Evolutionary conservation across 371 early-diverging fungal species (phyloP), one percentile per base, ranked within the genome.

Genomic region (Chytridiales sp.): DNA sequence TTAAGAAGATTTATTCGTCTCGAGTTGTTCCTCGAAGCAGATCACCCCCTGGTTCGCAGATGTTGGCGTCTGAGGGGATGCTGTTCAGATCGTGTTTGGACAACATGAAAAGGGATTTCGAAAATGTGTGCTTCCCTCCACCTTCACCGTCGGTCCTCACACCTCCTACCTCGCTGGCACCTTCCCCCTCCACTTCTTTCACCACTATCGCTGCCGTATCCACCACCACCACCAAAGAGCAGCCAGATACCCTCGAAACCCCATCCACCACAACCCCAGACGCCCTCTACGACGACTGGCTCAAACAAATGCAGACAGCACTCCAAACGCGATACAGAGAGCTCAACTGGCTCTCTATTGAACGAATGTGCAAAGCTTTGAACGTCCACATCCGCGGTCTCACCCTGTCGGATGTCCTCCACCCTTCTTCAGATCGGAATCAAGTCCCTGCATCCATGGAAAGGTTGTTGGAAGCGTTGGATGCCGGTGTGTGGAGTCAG

Each of bases 81-180:
- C 29, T 72, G 21, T 75, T 64, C 48, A 39, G 43, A 1, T 62
- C 73, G 17, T 59, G 64, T 5, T 40, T 76, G 17, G 76, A 76
- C 40, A 19, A 39, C 4, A 54, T 64, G 66, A 51, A 47, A 22
- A 35, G 52, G 26, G 50, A 46, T 22, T 72, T 76, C 46, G 73
- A 72, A n/a, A 76, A 76, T 47, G 47, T 76, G 17, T 69, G 68
- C 46, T 36, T 76, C 22, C 44, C 59, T 0, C 76, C 76, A 0
- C 68, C 70, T 1, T 40, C 31, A 41, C 26, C 49, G 43, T 26
- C 48, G 17, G 51, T 46, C 26, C 19, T 35, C 47, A 31, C 54
- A 31, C 26, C 50, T 5, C 40, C n/a, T 26, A 1, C 6, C 24
- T 30, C 29, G 21, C 27, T 26, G 9, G 30, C n/a, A n/a, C n/a